Evolutionary conservation across 2,329 filamentous ascomycete genomes (phyloP).

Genomic region (Botrytis squamosa): DNA sequence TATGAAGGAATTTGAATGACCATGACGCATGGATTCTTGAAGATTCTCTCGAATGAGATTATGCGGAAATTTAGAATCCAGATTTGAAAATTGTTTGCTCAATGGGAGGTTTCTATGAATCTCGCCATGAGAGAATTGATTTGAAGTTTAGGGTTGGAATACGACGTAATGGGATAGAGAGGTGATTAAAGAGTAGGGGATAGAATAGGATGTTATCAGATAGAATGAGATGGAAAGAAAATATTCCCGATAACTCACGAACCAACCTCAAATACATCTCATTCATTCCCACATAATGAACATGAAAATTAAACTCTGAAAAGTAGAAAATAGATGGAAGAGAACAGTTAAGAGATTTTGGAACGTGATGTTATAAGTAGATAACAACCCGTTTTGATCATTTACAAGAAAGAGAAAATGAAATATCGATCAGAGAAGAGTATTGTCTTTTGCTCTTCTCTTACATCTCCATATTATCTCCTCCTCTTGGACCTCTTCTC

Average conservation of each 20-base stretch:
- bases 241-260: accelerated
- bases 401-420: not conserved
- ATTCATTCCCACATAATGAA: not conserved
- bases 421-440: not conserved
- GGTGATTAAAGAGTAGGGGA: not conserved
- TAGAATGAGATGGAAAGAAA: not conserved
- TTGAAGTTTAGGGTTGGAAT: no score
- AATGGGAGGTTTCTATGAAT: not conserved
- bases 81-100: not conserved
- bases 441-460: not conserved
- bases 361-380: no score
- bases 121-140: no score
- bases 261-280: no score
- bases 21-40: accelerated
- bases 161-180: no score
- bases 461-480: not conserved
- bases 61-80: not conserved
- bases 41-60: not conserved
- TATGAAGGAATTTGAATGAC: not conserved
- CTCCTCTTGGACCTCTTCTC: no score
- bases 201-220: not conserved
- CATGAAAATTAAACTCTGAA: no score
- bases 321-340: no score
- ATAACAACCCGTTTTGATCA: not conserved
- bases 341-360: no score